Evolutionary conservation across 2,329 filamentous ascomycete genomes (phyloP), one percentile per base, ranked within the genome.

Genomic region (Fusarium transvaalense): DNA sequence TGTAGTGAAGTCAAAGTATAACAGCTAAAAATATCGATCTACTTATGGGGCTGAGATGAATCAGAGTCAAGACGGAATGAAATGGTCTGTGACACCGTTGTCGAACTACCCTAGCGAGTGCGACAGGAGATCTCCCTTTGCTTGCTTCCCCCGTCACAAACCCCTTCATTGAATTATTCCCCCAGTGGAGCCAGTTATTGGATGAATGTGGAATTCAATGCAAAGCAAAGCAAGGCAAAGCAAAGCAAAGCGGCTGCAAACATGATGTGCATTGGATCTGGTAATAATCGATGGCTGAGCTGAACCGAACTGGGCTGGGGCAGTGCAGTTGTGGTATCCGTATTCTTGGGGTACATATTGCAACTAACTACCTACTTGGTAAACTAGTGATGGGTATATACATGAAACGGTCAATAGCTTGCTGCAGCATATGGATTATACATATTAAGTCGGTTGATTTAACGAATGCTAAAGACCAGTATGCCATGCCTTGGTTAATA

Each of bases 261-360:
- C 65, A 65, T 70, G 65, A 61, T 71, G 54, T 62, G 71, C 71
- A 73, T 71, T 57, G 39, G 23, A 63, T 43, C 50, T 42, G 32
- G 34, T 35, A 41, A 38, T n/a, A 58, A 29, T 21, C 15, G 42
- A 29, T 31, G 19, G 15, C 21, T 50, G 46, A n/a, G 27, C 42
- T 29, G 35, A 14, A 10, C 21, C 37, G 46, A n/a, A n/a, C 42
- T 29, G 35, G n/a, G 25, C 19, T 32, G 31, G 39, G 43, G 63
- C 51, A 53, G 53, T 43, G 42, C 34, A 56, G 25, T 57, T 47
- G n/a, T 23, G 27, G 25, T 45, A 45, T 45, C 42, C 42, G 42
- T 31, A 29, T 45, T 35, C 31, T 38, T 34, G 23, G 23, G 45
- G 42, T 14, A 48, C 32, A 45, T 56, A 55, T 31, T 52, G 13